Base-by-base conservation (phyloP, 148 eudicot species). In the Camellia granthamiana region DNA sequence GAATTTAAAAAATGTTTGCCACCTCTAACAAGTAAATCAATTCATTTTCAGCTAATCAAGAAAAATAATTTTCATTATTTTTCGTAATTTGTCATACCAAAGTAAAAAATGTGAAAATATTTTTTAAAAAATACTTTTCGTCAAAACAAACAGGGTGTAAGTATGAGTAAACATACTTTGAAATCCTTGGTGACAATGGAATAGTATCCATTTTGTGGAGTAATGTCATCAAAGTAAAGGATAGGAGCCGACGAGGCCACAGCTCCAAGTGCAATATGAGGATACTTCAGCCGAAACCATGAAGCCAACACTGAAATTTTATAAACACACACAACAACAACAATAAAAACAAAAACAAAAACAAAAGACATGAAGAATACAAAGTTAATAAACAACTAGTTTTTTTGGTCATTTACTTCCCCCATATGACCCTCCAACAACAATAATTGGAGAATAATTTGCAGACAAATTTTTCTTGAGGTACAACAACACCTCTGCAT, bases 201-300 rank as follows among this genome's bases (percentile, higher is more conserved):
- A 42, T 59, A 80, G 74, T 88, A 88, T 41, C 83, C 87, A 69
- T 86, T 56, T 75, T 86, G 74, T 4, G 88, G 89, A 9, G 86
- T 84, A 11, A 88, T 86, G 23, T 84, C 49, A 42, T 88, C 89
- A 9, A 88, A 88, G 54, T 90, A 81, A 18, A 88, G 86, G 78
- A 90, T 78, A 0, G 91, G 89, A 2, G 93, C 91, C 19, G 93
- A 90, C 63, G 91, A 85, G 43, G 93, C 93, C 16, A 90, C 60
- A 71, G 93, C 91, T 12, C 91, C 91, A 10, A 84, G 38, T 1
- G 91, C 90, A 52, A 90, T 75, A 73, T 88, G 93, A 7, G 93
- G 91, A 80, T 90, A 90, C 56, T 90, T 88, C 0, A 90, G 82
- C 30, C 93, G 75, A 64, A 90, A 88, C 93, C 93, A 90, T 19